Conservation (phyloP, 768 basidiomycete species). For the Lentinus tigrinus region DNA sequence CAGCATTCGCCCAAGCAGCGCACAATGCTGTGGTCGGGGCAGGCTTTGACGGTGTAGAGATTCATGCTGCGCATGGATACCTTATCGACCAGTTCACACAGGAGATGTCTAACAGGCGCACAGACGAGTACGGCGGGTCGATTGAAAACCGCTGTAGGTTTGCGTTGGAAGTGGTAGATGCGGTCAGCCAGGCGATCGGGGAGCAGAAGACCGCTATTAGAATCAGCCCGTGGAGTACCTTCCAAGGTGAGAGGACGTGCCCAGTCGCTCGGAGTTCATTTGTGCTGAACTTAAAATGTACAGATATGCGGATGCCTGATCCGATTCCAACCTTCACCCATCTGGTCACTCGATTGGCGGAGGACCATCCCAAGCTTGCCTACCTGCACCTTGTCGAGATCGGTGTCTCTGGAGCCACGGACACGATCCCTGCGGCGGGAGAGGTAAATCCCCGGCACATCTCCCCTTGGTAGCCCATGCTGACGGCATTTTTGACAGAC, state of each 20-base stretch:
- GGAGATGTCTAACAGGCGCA: conserved; percentile 38
- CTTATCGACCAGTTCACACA: conserved; percentile 43
- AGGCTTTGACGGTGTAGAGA: conserved; percentile 29
- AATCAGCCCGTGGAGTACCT: conserved; percentile 33
- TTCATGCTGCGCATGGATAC: conserved; percentile 32
- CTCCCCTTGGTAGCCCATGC: too few species aligned
- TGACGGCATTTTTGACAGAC: background rate
- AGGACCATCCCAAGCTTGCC: conserved; percentile 37
- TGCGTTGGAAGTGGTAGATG: conserved; percentile 41
- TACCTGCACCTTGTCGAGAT: conserved; percentile 39
- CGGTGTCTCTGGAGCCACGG: background rate
- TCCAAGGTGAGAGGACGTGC: conserved; percentile 25
- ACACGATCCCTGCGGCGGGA: background rate
- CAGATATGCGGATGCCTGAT: conserved; percentile 51
- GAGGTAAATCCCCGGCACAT: conserved; percentile 10
- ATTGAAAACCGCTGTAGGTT: conserved; percentile 48
- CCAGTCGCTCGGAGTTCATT: background rate
- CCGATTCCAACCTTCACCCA: conserved; percentile 55
- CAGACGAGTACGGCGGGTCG: conserved; percentile 49
- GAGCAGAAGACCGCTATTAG: conserved; percentile 40
- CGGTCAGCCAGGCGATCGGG: conserved; percentile 41
- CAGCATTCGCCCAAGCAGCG: conserved; percentile 24
- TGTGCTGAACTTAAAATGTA: background rate
- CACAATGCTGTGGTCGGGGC: conserved; percentile 29
- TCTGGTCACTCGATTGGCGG: conserved; percentile 39